These are phyloP conservation scores for Globisporangium sylvaticum DNA, from an alignment of 352 stramenopile species.

Conservation along the genomic window DNA sequence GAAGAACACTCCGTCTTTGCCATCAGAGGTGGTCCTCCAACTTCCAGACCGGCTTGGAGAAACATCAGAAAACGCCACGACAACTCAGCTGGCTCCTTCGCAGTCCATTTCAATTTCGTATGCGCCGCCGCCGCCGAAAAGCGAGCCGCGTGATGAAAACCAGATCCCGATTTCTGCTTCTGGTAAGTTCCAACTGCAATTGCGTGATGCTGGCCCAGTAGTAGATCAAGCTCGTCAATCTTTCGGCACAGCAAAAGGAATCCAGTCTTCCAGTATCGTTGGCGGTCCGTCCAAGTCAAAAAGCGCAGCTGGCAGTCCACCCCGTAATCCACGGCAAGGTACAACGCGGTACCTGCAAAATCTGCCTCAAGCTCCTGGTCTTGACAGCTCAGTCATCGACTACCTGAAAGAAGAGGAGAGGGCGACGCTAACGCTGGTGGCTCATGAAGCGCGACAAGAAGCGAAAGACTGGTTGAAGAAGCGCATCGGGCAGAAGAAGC, in stretches of 20 bases:
- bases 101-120: constrained; percentile 7
- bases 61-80: not conserved
- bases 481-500: constrained; percentile 70
- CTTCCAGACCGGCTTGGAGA: not conserved
- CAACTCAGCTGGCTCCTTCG: not conserved
- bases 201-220: not conserved
- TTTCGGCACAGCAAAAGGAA: not conserved
- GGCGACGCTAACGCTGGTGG: constrained; percentile 60
- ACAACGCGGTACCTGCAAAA: constrained; percentile 17
- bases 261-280: not conserved
- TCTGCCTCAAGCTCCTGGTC: constrained; percentile 20
- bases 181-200: not conserved
- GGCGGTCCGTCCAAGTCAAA: not conserved
- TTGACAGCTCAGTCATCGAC: constrained; percentile 29
- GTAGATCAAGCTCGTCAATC: not conserved
- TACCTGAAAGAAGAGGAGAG: constrained; percentile 60
- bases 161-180: not conserved
- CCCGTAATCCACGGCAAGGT: constrained; percentile 2
- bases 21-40: not conserved
- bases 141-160: not conserved
- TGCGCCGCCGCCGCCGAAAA: not conserved
- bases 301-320: constrained; percentile 7
- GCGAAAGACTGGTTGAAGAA: constrained; percentile 72
- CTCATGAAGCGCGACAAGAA: constrained; percentile 57
- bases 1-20: not conserved